Conservation (phyloP, 345 rosid genomes). For the Boechera stricta region DNA sequence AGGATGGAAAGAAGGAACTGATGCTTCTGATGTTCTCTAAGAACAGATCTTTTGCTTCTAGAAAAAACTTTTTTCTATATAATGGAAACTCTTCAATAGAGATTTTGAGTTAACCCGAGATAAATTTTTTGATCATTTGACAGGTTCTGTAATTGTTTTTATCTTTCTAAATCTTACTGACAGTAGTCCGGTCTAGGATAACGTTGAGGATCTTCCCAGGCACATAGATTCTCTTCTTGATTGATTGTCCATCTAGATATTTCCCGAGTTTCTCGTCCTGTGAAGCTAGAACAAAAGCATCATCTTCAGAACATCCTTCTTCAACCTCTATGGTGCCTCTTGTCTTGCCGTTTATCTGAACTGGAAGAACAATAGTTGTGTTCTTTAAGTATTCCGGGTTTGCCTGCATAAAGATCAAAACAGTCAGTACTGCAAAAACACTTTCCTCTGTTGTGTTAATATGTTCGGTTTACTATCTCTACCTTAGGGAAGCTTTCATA, state of each 20-base stretch:
- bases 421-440: conserved; percentile 10
- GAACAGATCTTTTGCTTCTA: conserved; percentile 6
- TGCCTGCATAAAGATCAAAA: conserved; percentile 57
- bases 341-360: conserved; percentile 97
- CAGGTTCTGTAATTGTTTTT: conserved; percentile 14
- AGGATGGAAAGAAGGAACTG: conserved; percentile 51
- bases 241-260: conserved; percentile 62
- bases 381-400: conserved; percentile 76
- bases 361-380: conserved; percentile 65
- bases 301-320: conserved; percentile 88
- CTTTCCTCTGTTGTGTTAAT: neutral
- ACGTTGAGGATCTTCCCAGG: conserved; percentile 90
- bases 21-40: conserved; percentile 36
- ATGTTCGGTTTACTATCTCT: conserved; percentile 3
- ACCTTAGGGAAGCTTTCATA: conserved; percentile 76
- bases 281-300: conserved; percentile 72
- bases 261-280: conserved; percentile 68
- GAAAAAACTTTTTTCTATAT: conserved; percentile 9
- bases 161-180: conserved; percentile 32
- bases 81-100: conserved; percentile 25
- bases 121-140: neutral
- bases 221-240: conserved; percentile 77
- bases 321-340: conserved; percentile 88
- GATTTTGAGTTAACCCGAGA: conserved; percentile 5
- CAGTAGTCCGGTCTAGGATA: conserved; percentile 66